Evolutionary conservation across 345 rosid genomes (phyloP), one percentile per base, ranked within the genome.

Genomic region (Populus alba): DNA sequence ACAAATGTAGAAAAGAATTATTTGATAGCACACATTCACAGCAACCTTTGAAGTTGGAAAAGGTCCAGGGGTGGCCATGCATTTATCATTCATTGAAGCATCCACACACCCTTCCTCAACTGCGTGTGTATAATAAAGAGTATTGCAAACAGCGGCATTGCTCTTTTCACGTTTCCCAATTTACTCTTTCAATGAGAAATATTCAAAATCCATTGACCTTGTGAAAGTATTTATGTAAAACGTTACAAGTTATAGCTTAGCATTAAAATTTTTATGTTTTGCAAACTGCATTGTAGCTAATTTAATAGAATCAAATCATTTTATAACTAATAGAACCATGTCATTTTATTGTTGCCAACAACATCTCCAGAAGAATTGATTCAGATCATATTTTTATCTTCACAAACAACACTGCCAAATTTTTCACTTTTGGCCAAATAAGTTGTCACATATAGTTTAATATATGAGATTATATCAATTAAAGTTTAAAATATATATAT

Each of bases 1-100:
- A 75, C 37, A 33, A 59, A 70, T 70, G 37, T 80, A 59, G 65
- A 67, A 70, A 22, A 67, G 10, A 27, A 63, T 67, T 53, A 63
- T 23, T 22, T 25, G 39, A 51, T 11, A 70, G 68, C 55, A 69
- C 18, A 63, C 57, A 37, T 37, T 38, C 70, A 76, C 20, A 39
- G 2, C 1, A 11, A 22, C 35, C 49, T 51, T 37, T 51, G 27
- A 61, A 59, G 25, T 25, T 25, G 25, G 53, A 67, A 67, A 38
- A 9, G 41, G 41, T 3, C 22, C 23, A 8, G 2, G 70, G 20
- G 47, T 20, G 20, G 20, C 47, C 0, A 2, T 4, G 20, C 43
- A 38, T 59, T 9, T 23, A 59, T 59, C 65, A n/a, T 59, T 59
- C 10, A 59, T 59, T 59, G 65, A 59, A 59, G 65, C 65, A 9